phyloP scores from a whole-genome alignment of 140 eudicot genomes.

The Ambrosia hybrid region DNA sequence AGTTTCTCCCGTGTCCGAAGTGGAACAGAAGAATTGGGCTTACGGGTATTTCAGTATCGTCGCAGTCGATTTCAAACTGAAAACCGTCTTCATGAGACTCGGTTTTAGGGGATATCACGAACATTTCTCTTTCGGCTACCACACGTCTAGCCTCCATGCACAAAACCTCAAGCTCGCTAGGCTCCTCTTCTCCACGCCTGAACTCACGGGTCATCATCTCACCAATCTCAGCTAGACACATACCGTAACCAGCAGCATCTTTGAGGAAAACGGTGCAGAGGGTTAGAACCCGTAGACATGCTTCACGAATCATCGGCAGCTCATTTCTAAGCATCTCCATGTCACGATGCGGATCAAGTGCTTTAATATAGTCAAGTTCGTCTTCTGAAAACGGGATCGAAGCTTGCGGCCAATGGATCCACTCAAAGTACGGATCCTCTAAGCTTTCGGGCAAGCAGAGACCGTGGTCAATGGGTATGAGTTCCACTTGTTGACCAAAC shows the following conservation, averaged over 20 bases:
- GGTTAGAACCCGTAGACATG: conserved; percentile 75
- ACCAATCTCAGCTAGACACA: conserved; percentile 86
- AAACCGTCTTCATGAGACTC: conserved; percentile 51
- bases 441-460: conserved; percentile 89
- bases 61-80: conserved; percentile 70
- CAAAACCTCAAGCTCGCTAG: conserved; percentile 83
- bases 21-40: conserved; percentile 29
- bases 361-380: conserved; percentile 69
- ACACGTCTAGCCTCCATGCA: conserved; percentile 81
- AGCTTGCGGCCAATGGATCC: conserved; percentile 99
- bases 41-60: conserved; percentile 40
- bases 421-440: conserved; percentile 95
- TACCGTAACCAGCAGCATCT: conserved; percentile 69
- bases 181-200: conserved; percentile 90
- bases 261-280: conserved; percentile 79
- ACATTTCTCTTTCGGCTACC: conserved; percentile 51
- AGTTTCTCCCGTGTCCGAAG: conserved; percentile 50
- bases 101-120: conserved; percentile 38
- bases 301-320: conserved; percentile 95
- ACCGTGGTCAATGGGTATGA: conserved; percentile 95
- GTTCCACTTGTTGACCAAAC: conserved; percentile 68
- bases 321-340: conserved; percentile 65
- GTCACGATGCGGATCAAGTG: conserved; percentile 68
- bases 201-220: conserved; percentile 98
- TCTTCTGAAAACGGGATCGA: conserved; percentile 93